Evolutionary conservation across 192 early-diverging fungal species (phyloP).

Genomic region (Coemansia sp.): DNA sequence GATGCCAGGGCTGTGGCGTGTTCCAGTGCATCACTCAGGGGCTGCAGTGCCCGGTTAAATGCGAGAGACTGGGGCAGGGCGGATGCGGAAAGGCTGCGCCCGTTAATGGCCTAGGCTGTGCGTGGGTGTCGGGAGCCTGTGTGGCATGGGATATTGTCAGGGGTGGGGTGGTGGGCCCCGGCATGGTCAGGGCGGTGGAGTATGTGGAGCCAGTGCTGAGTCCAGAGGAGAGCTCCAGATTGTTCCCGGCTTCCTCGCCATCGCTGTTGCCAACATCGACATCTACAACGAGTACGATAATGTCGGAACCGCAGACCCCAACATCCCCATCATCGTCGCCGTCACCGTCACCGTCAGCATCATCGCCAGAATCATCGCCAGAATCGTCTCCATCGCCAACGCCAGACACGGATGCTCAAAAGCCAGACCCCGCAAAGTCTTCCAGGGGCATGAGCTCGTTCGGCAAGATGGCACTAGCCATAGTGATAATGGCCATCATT

Average conservation of each 20-base stretch:
- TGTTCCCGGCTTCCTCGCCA: not conserved
- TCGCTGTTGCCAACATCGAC: not conserved
- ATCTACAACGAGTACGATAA: not conserved
- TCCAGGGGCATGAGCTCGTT: not conserved
- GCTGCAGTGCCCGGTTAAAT: slow-evolving; percentile 27
- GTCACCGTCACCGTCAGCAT: not conserved
- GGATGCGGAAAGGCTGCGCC: slow-evolving; percentile 15
- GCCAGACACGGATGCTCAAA: not conserved
- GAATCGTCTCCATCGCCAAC: not conserved
- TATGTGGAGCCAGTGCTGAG: slow-evolving; percentile 9
- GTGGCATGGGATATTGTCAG: slow-evolving; percentile 21
- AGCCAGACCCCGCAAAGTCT: not conserved
- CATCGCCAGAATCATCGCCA: not conserved
- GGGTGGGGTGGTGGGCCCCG: slow-evolving; percentile 8
- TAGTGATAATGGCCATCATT: slow-evolving; percentile 8
- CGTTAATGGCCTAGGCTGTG: slow-evolving; percentile 29
- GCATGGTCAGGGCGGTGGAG: slow-evolving; percentile 1
- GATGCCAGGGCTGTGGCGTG: slow-evolving; percentile 28
- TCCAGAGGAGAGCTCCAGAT: not conserved
- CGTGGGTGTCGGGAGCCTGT: slow-evolving; percentile 27
- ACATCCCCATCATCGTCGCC: not conserved
- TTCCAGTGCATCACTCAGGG: slow-evolving; percentile 35
- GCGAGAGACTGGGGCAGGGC: slow-evolving; percentile 5
- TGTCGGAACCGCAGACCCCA: not conserved
- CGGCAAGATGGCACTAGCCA: slow-evolving; percentile 11